Conservation (phyloP, 2,329 filamentous ascomycete genomes). For the Phaeosphaeria sp. region DNA sequence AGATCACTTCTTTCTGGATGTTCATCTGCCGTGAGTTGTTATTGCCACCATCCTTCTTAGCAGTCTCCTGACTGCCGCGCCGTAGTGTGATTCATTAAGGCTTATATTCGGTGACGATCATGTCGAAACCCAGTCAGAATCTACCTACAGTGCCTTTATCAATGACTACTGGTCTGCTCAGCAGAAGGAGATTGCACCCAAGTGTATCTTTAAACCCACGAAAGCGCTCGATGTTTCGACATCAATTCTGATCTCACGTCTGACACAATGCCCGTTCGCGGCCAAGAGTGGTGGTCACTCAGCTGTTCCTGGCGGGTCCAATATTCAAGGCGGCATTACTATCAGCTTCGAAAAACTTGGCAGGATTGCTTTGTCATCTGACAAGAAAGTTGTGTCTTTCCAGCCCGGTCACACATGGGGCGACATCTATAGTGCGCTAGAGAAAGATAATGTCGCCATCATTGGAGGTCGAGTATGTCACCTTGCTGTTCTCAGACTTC, state of each 20-base stretch:
- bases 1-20: conserved; percentile 12
- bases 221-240: conserved; percentile 20
- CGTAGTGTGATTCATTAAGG: conserved; percentile 27
- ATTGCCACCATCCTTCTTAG: background rate
- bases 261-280: conserved; percentile 47
- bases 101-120: conserved; percentile 21
- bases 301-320: conserved; percentile 49
- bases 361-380: conserved; percentile 27
- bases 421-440: conserved; percentile 41
- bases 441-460: conserved; percentile 27
- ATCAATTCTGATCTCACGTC: conserved; percentile 17
- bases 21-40: conserved; percentile 23
- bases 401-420: conserved; percentile 46
- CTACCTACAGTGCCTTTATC: conserved; percentile 26
- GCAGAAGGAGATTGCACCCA: conserved; percentile 16
- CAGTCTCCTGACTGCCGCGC: background rate
- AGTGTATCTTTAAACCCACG: conserved; percentile 23
- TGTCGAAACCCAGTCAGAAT: conserved; percentile 15
- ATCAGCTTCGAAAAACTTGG: conserved; percentile 49
- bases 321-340: conserved; percentile 52
- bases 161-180: conserved; percentile 21
- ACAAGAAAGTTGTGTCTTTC: conserved; percentile 35
- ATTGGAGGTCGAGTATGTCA: conserved; percentile 37
- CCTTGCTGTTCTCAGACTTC: background rate
- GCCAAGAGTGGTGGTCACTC: conserved; percentile 55